Conservation (phyloP, 2,329 filamentous ascomycete species). For the Claviceps humidiphila region DNA sequence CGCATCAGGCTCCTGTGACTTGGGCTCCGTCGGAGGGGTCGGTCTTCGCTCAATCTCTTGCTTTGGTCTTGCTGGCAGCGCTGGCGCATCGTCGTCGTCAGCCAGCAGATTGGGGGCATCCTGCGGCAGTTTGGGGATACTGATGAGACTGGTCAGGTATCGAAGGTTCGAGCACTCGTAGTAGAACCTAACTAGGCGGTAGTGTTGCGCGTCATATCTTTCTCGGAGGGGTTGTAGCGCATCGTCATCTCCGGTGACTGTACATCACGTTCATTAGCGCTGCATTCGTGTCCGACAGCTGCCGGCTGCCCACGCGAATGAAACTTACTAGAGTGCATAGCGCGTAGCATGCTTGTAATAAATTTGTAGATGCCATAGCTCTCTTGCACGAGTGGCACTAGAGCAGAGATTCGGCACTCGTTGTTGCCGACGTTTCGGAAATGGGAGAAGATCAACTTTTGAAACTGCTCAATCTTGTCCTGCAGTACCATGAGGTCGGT, state of each 20-base stretch:
- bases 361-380: constrained; percentile 99
- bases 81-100: constrained; percentile 73
- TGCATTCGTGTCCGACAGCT: neutral
- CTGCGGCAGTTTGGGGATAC: constrained; percentile 87
- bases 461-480: constrained; percentile 96
- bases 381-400: constrained; percentile 90
- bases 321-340: constrained; percentile 81
- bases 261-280: constrained; percentile 12
- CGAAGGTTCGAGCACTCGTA: constrained; percentile 97
- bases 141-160: constrained; percentile 92
- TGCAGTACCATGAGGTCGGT: constrained; percentile 92
- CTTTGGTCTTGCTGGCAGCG: constrained; percentile 68
- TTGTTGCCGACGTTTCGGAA: constrained; percentile 88
- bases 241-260: constrained; percentile 84
- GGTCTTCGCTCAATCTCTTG: constrained; percentile 57
- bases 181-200: constrained; percentile 94
- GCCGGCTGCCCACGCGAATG: neutral
- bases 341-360: constrained; percentile 96
- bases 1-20: constrained; percentile 73
- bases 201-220: constrained; percentile 90
- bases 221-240: constrained; percentile 77
- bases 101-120: constrained; percentile 81
- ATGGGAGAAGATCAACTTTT: constrained; percentile 96
- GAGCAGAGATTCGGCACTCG: constrained; percentile 86
- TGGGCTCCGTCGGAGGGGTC: constrained; percentile 54